Percentiles rank a stretch among this genome's conserved stretches.
phyloP scores from a whole-genome alignment of 1,284 basidiomycete species.

The Cutaneotrichosporon spelunceum region DNA sequence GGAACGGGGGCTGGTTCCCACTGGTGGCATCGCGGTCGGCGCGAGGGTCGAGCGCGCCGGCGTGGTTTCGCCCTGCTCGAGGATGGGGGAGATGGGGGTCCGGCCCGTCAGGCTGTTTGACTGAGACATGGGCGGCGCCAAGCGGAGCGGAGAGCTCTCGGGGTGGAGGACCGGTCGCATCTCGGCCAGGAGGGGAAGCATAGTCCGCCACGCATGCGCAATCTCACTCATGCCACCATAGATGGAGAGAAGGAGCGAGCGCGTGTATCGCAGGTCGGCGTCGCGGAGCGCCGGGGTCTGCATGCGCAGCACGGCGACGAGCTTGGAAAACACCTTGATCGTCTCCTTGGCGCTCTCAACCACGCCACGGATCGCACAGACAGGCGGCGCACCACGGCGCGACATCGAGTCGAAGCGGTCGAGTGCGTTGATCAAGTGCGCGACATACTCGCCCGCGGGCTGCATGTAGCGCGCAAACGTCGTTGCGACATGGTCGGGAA shows the following conservation, averaged over 20 bases:
- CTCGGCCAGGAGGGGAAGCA: constrained; percentile 69
- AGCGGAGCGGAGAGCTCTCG: constrained; percentile 11
- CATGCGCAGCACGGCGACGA: constrained; percentile 73
- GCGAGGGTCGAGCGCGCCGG: constrained; percentile 3
- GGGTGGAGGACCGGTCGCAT: constrained; percentile 62
- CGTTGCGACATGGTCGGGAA: constrained; percentile 78
- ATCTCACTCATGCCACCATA: constrained; percentile 90
- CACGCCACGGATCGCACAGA: constrained; percentile 68
- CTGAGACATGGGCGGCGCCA: constrained; percentile 24
- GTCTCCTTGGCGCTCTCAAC: constrained; percentile 81
- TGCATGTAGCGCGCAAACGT: constrained; percentile 79
- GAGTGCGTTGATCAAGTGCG: constrained; percentile 78
- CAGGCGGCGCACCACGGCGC: constrained; percentile 62
- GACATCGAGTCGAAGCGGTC: constrained; percentile 89
- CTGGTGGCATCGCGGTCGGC: constrained; percentile 8
- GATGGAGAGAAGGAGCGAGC: constrained; percentile 81
- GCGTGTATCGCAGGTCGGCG: constrained; percentile 78
- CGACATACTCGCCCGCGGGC: constrained; percentile 77
- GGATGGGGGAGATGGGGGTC: constrained; percentile 52
- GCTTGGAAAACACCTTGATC: constrained; percentile 80
- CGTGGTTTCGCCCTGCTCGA: constrained; percentile 17
- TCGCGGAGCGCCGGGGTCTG: constrained; percentile 66
- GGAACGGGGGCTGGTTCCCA: constrained; percentile 42
- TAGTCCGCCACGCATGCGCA: constrained; percentile 74
- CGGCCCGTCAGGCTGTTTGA: constrained; percentile 28